phyloP scores from a whole-genome alignment of 768 basidiomycete genomes.

The Hirschioporus abietinus region DNA sequence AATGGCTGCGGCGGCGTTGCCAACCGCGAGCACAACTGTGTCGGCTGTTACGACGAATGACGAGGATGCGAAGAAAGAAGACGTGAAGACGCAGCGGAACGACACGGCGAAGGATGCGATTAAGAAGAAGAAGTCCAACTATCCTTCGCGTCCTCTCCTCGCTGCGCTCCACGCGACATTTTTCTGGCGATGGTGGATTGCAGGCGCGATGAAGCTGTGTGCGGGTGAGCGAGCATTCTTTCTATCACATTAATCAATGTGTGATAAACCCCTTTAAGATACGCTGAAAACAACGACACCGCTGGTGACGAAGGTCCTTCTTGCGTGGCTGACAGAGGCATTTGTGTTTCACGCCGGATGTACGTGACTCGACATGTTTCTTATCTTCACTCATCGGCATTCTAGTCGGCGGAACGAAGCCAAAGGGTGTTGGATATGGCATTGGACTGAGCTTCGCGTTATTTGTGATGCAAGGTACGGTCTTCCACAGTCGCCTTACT shows the following conservation, averaged over 20 bases:
- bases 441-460: conserved; percentile 28
- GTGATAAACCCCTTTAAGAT: conserved; percentile 8
- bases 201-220: conserved; percentile 43
- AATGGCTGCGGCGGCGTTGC: background rate
- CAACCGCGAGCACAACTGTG: background rate
- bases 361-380: conserved; percentile 2
- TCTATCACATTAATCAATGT: background rate
- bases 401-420: conserved; percentile 10
- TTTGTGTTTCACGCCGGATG: conserved; percentile 14
- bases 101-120: background rate
- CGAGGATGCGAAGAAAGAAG: conserved; percentile 1
- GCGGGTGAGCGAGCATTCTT: conserved; percentile 21
- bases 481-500: conserved; percentile 7
- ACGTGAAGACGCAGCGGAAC: background rate
- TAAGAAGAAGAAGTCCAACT: conserved; percentile 19
- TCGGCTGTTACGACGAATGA: background rate
- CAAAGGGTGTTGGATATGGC: conserved; percentile 23
- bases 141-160: conserved; percentile 43
- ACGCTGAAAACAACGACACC: conserved; percentile 20
- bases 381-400: conserved; percentile 4
- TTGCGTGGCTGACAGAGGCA: conserved; percentile 21
- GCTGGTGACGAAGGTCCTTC: conserved; percentile 23
- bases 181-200: conserved; percentile 39
- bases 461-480: conserved; percentile 25
- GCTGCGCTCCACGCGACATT: conserved; percentile 44